Percentiles rank a stretch among this genome's conserved stretches.
These are phyloP conservation scores for Hymenoscyphus scutula DNA, from an alignment of 2,329 filamentous ascomycete species.

Conservation along the genomic window DNA sequence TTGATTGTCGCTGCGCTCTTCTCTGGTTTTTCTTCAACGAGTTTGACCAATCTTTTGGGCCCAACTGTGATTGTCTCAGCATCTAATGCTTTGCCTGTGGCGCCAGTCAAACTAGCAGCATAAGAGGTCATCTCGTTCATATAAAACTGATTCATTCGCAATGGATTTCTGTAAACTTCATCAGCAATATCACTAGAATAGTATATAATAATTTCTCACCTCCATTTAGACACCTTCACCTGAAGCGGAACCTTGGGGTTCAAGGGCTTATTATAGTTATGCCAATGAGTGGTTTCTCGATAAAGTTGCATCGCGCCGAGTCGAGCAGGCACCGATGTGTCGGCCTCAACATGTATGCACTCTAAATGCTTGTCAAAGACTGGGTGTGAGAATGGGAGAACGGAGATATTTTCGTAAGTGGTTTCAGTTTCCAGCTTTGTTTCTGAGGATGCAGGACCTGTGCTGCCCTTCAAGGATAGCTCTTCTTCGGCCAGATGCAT, in stretches of 20 bases:
- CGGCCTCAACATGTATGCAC: constrained; percentile 41
- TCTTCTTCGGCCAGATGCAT: constrained; percentile 35
- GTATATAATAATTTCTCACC: constrained; percentile 24
- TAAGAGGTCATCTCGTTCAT: constrained; percentile 68
- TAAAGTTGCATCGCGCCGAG: constrained; percentile 40
- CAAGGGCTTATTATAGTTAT: constrained; percentile 54
- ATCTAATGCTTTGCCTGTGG: constrained; percentile 59
- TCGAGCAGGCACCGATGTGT: constrained; percentile 28
- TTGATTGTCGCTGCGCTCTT: constrained; percentile 25
- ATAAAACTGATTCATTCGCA: constrained; percentile 53
- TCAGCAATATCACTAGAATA: not conserved
- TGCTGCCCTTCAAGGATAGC: constrained; percentile 32
- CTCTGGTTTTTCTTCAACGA: constrained; percentile 30
- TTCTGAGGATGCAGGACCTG: constrained; percentile 20
- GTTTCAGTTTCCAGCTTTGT: constrained; percentile 17
- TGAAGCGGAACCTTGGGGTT: constrained; percentile 42
- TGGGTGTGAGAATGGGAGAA: constrained; percentile 49
- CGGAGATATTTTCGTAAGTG: constrained; percentile 25
- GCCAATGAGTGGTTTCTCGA: constrained; percentile 58
- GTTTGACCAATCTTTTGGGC: constrained; percentile 31
- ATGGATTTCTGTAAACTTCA: constrained; percentile 29
- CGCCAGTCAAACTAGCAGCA: constrained; percentile 66
- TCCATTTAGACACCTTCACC: constrained; percentile 41
- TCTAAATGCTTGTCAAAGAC: constrained; percentile 47
- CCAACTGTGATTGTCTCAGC: constrained; percentile 61